phyloP scores from a whole-genome alignment of 2,329 filamentous ascomycete genomes.

The Conoideocrella luteorostrata region DNA sequence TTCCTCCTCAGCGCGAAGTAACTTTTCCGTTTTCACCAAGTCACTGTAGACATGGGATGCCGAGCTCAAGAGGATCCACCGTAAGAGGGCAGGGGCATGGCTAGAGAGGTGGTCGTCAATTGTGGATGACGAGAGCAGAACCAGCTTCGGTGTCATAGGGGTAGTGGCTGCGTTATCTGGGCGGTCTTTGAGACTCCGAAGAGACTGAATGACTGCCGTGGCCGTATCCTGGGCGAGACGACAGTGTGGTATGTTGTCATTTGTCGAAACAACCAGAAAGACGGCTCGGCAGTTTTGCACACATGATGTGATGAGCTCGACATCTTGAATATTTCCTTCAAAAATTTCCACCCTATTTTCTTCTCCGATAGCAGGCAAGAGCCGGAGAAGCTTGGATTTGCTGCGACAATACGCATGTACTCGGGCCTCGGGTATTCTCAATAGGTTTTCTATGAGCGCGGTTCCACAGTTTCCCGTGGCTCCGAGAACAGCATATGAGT shows the following conservation, averaged over 20 bases:
- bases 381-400: conserved; percentile 27
- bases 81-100: conserved; percentile 21
- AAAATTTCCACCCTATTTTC: conserved; percentile 31
- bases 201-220: conserved; percentile 25
- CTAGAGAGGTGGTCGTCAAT: conserved; percentile 31
- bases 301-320: conserved; percentile 28
- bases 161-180: conserved; percentile 21
- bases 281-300: conserved; percentile 27
- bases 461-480: conserved; percentile 37
- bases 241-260: conserved; percentile 37
- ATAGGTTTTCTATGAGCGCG: conserved; percentile 32
- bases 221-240: conserved; percentile 30
- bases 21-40: conserved; percentile 25
- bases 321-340: conserved; percentile 35
- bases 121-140: conserved; percentile 37
- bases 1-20: conserved; percentile 28
- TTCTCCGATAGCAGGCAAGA: conserved; percentile 25
- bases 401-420: conserved; percentile 40
- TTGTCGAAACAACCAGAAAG: conserved; percentile 33
- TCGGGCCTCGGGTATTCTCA: conserved; percentile 20
- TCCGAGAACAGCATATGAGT: conserved; percentile 35
- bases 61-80: conserved; percentile 21
- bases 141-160: conserved; percentile 27
- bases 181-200: neutral
- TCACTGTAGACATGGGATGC: conserved; percentile 18